A percentile compares a stretch with the other conserved stretches of the same genome.
These are phyloP conservation scores for Hibiscus syriacus DNA, from an alignment of 345 rosid species.

Conservation along the genomic window DNA sequence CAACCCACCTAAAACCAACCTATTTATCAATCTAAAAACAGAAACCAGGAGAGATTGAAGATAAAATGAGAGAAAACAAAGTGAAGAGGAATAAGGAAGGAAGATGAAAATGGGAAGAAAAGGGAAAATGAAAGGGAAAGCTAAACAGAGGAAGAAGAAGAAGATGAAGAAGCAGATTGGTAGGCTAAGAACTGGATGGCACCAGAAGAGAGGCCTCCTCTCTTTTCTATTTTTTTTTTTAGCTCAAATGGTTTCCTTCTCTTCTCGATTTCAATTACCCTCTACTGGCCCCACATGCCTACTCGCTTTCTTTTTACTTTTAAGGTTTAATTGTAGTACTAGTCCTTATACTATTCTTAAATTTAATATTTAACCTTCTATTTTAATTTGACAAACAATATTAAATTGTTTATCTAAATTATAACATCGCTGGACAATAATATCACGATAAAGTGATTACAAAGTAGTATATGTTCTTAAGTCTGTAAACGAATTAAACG, in stretches of 20 bases:
- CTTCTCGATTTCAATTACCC: slow-evolving; percentile 21
- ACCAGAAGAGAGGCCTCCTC: slow-evolving; percentile 17
- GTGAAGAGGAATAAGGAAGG: slow-evolving; percentile 8
- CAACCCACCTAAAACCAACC: slow-evolving; percentile 6
- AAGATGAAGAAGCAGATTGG: too few relatives aligned
- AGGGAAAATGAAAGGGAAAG: slow-evolving; percentile 8
- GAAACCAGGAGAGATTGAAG: neutral
- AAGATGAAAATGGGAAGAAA: too few relatives aligned
- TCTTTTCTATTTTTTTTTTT: slow-evolving; percentile 9
- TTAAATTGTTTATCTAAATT: too few relatives aligned
- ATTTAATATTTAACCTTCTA: too few relatives aligned
- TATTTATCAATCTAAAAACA: neutral
- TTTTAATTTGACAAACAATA: too few relatives aligned
- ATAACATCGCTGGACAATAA: too few relatives aligned
- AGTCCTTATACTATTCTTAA: too few relatives aligned
- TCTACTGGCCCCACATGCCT: slow-evolving; percentile 9
- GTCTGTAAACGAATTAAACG: too few relatives aligned
- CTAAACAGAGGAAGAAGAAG: slow-evolving; percentile 6
- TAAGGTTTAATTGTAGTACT: too few relatives aligned
- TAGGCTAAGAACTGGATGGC: slow-evolving; percentile 22
- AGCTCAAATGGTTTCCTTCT: slow-evolving; percentile 17
- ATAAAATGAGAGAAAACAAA: neutral
- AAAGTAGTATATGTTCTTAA: too few relatives aligned
- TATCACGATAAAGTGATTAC: too few relatives aligned
- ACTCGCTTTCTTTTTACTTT: slow-evolving; percentile 15